Evolutionary conservation across 2,329 filamentous ascomycete genomes (phyloP), one percentile per base, ranked within the genome.

Genomic region (Colletotrichum karsti): DNA sequence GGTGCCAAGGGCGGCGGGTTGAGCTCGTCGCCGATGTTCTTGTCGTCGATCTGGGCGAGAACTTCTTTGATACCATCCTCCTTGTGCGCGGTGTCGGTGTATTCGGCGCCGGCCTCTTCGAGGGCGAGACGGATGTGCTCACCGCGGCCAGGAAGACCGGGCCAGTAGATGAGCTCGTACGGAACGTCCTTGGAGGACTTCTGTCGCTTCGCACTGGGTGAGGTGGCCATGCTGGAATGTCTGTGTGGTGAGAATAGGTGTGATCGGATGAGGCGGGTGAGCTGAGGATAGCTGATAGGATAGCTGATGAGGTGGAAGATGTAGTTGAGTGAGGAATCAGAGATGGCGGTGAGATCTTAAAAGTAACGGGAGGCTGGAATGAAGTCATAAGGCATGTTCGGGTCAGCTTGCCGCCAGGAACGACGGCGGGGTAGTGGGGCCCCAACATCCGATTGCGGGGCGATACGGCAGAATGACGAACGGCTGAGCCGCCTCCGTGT

Each of bases 111-210:
- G 20, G 88, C 84, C 58, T 92, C 91, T 80, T 95, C 92, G 71
- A 95, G 88, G 15, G 85, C 85, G 10, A 95, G 86, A 22, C 93
- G 92, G 75, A 94, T 81, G 77, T 89, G 88, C 76, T 95, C 93
- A 69, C 90, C 93, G 54, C 93, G 91, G 42, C 93, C 93, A 35
- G 93, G 93, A 26, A 93, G 81, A 18, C 78, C 79, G 18, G 91
- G 91, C 87, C 91, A 93, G 85, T 94, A 94, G 75, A 93, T 83
- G 64, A 93, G 85, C 71, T 90, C 83, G 76, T 91, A 92, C 1
- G 84, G 80, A 60, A 80, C 76, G 53, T 84, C 81, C 68, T 86
- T 83, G 72, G 77, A 69, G 15, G 75, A 74, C 30, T 75, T 79
- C 58, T 73, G 56, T n/a, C 75, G 74, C 63, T 78, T 78, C 8